Conservation (phyloP, 805 yeast genomes). For the Yarrowia keelungensis region DNA sequence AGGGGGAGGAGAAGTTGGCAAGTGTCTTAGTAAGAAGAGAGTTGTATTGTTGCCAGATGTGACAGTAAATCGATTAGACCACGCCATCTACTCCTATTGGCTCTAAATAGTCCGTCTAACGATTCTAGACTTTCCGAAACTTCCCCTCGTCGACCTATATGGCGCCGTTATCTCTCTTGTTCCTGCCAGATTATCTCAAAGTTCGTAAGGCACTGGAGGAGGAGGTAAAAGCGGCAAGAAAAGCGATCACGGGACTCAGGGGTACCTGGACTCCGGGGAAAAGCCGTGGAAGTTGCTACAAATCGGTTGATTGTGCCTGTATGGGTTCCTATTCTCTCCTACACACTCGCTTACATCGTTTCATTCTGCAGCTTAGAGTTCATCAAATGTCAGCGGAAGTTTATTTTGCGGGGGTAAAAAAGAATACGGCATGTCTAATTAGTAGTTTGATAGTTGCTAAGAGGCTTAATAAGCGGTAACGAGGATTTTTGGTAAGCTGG, state of each 20-base stretch:
- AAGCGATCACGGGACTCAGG: too few species aligned
- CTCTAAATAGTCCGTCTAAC: not conserved
- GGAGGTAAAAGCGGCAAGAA: not conserved
- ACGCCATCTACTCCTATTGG: not conserved
- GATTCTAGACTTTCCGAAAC: not conserved
- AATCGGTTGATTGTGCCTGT: not conserved
- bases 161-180: slow-evolving; percentile 6
- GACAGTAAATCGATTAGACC: too few species aligned
- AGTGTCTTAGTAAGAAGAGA: not conserved
- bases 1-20: not conserved
- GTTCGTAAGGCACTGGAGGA: not conserved
- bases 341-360: not conserved
- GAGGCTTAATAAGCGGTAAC: too few species aligned
- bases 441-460: too few species aligned
- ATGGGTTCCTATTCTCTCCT: too few species aligned
- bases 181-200: slow-evolving; percentile 7
- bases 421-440: slow-evolving; percentile 6
- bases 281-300: not conserved
- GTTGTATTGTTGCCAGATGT: too few species aligned
- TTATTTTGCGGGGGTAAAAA: slow-evolving; percentile 10
- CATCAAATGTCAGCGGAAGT: slow-evolving; percentile 6
- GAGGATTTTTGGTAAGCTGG: too few species aligned
- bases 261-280: not conserved
- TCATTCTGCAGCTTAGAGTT: slow-evolving; percentile 1
- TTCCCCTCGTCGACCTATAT: not conserved